Evolutionary conservation across 768 basidiomycete species (phyloP).

Genomic region (Boletus coccyginus): DNA sequence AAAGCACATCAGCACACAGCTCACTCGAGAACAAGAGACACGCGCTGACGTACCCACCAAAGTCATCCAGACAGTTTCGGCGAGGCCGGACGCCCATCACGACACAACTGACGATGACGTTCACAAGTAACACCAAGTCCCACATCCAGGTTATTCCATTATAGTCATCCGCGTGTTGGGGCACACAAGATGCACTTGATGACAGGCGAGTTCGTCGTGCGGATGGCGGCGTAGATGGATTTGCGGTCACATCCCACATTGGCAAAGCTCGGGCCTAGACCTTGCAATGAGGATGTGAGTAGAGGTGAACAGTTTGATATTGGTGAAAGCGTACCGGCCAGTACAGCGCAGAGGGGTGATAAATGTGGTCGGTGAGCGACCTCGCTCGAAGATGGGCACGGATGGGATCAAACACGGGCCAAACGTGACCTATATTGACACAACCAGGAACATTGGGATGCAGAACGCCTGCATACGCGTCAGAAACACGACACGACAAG

Average conservation of each 20-base stretch:
- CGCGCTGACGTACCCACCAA: constrained; percentile 13
- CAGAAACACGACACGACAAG: background rate
- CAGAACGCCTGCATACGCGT: constrained; percentile 15
- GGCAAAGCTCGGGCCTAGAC: constrained; percentile 42
- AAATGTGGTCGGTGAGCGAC: constrained; percentile 45
- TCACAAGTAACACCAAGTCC: constrained; percentile 46
- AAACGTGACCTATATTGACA: constrained; percentile 21
- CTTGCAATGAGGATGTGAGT: constrained; percentile 39
- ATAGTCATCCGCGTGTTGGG: too few species aligned
- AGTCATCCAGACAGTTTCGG: constrained; percentile 45
- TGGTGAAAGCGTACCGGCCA: constrained; percentile 39
- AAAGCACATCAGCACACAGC: background rate
- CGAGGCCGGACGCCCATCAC: constrained; percentile 54
- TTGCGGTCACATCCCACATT: constrained; percentile 24
- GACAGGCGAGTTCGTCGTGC: constrained; percentile 1
- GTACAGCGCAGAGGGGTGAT: constrained; percentile 51
- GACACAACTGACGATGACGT: constrained; percentile 47
- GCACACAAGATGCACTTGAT: background rate
- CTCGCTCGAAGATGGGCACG: constrained; percentile 2
- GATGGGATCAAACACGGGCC: background rate
- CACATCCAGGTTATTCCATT: constrained; percentile 39
- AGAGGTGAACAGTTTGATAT: background rate
- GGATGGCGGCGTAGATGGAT: constrained; percentile 14
- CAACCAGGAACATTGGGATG: constrained; percentile 15
- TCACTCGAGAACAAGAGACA: background rate